Base-by-base conservation (phyloP, 2,329 filamentous ascomycete genomes). In the Aspergillus ibericus region DNA sequence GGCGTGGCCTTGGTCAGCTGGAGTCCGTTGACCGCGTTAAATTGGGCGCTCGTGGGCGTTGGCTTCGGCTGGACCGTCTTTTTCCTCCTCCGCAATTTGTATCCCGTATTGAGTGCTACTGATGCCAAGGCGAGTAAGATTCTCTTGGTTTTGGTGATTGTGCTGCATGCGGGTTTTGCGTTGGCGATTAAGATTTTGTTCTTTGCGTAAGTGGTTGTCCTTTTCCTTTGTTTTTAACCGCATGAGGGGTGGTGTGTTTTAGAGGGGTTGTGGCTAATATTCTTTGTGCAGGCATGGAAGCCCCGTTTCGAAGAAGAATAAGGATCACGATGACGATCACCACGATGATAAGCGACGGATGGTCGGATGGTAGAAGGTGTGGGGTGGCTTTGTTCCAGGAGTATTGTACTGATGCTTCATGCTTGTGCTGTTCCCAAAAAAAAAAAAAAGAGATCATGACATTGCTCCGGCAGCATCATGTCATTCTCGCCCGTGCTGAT, bases 181-280 rank as follows among this genome's bases (percentile, higher is more conserved):
- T 85, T 98, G 68, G 91, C 93, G 4, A 98, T 99, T 78, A 98
- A 98, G 83, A 88, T 97, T 59, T 79, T 98, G 27, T 98, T 98
- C 83, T 99, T 99, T 78, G 93, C 92, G 66, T 84, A 79, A 60
- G 83, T 77, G 50, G 48, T 47, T 27, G n/a, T 12, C 54, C n/a
- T 27, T 16, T 25, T 15, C 35, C 32, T 27, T 50, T 38, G 22
- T 46, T 12, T 55, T 59, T 47, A 34, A 5, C 6, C n/a, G n/a
- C n/a, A n/a, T n/a, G n/a, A n/a, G n/a, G n/a, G n/a, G n/a, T n/a
- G n/a, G n/a, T n/a, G n/a, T n/a, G n/a, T n/a, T n/a, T n/a, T n/a
- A n/a, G 22, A 18, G 12, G 46, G 29, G 10, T 27, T 35, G 22
- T 12, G 48, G 54, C 62, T 64, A 57, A 65, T 64, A 49, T 59